Percentiles rank a stretch among this genome's conserved stretches.
Evolutionary conservation across 257 asterid species (phyloP).

Genomic region (Rhazya stricta): DNA sequence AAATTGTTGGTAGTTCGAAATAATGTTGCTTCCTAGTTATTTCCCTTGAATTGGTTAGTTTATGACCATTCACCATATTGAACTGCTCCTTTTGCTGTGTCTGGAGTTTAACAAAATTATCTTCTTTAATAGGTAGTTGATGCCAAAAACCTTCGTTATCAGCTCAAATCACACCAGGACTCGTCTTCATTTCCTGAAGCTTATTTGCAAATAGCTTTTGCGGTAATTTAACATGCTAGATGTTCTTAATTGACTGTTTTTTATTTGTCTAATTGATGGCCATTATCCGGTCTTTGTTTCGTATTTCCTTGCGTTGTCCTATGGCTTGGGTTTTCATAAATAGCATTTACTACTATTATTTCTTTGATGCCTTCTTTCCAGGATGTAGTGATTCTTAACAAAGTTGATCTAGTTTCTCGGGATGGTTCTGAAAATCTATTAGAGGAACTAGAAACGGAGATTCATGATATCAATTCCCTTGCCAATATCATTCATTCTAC

Average conservation of each 20-base stretch:
- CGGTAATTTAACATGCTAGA: slow-evolving; percentile 42
- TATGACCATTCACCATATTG: neutral
- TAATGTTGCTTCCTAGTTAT: slow-evolving; percentile 4
- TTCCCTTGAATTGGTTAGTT: neutral
- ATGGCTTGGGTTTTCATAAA: slow-evolving; percentile 6
- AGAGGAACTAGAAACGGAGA: slow-evolving; percentile 80
- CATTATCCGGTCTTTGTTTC: neutral
- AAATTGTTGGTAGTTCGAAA: neutral
- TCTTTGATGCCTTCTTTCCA: slow-evolving; percentile 22
- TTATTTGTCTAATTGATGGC: neutral
- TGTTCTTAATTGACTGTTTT: neutral
- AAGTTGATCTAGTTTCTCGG: slow-evolving; percentile 71
- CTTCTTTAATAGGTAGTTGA: slow-evolving; percentile 69
- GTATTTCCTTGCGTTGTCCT: neutral
- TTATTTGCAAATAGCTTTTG: slow-evolving; percentile 86
- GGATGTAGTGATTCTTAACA: slow-evolving; percentile 97
- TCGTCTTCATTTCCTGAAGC: slow-evolving; percentile 94
- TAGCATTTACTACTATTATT: slow-evolving; percentile 17
- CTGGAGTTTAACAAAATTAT: slow-evolving; percentile 11
- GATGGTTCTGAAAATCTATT: slow-evolving; percentile 42
- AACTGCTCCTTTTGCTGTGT: slow-evolving; percentile 1
- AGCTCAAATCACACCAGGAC: slow-evolving; percentile 64
- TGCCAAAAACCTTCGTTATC: slow-evolving; percentile 90
- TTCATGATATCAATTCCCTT: slow-evolving; percentile 65
- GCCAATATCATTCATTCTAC: slow-evolving; percentile 66